Conservation (phyloP, 1,284 basidiomycete genomes). For the Ganoderma leucocontextum region DNA sequence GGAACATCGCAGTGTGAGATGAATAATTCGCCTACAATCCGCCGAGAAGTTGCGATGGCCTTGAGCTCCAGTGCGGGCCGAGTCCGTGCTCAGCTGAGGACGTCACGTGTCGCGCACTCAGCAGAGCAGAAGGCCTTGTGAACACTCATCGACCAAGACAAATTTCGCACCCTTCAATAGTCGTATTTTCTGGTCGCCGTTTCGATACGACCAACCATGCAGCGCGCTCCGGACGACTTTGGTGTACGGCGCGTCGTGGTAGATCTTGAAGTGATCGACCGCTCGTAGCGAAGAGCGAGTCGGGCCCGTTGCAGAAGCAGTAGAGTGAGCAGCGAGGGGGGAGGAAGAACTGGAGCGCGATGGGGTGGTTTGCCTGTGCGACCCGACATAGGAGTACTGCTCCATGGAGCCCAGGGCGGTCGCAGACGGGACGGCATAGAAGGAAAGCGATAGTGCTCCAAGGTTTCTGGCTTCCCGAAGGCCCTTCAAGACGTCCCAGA, state of each 20-base stretch:
- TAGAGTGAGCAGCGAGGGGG: constrained; percentile 14
- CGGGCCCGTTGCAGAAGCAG: constrained; percentile 4
- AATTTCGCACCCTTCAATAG: constrained; percentile 33
- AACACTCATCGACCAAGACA: constrained; percentile 32
- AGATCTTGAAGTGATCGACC: constrained; percentile 67
- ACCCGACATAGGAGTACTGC: constrained; percentile 19
- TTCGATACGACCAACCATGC: constrained; percentile 56
- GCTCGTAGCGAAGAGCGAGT: constrained; percentile 40
- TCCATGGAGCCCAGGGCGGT: constrained; percentile 31
- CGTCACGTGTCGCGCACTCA: constrained; percentile 10
- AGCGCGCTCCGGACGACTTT: constrained; percentile 60
- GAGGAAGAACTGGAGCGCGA: constrained; percentile 14
- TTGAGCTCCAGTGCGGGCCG: background rate
- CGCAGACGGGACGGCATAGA: constrained; percentile 48
- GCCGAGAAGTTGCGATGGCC: background rate
- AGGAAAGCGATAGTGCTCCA: constrained; percentile 62
- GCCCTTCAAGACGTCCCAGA: constrained; percentile 63
- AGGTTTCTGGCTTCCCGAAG: constrained; percentile 49
- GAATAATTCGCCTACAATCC: background rate
- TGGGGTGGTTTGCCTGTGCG: constrained; percentile 23
- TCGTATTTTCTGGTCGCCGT: constrained; percentile 20
- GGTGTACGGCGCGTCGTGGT: constrained; percentile 60
- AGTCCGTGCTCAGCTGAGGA: background rate
- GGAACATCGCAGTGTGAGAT: background rate
- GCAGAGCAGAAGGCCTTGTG: constrained; percentile 27